These are phyloP conservation scores for Apiospora pterosperma DNA, from an alignment of 2,329 filamentous ascomycete species.

Conservation along the genomic window DNA sequence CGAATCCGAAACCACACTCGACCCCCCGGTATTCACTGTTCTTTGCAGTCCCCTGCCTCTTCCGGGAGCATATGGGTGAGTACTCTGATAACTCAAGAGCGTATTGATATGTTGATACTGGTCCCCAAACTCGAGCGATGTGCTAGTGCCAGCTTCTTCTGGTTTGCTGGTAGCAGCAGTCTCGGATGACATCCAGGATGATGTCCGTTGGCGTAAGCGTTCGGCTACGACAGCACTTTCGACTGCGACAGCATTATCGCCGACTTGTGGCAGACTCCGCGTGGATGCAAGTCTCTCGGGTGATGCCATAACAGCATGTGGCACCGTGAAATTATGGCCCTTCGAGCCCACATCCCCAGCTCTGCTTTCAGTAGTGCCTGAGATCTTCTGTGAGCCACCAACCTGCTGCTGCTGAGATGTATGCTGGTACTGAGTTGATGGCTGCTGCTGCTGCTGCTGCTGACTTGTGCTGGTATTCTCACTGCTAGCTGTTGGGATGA, in stretches of 20 bases:
- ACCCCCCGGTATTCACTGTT: not conserved
- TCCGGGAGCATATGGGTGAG: not conserved
- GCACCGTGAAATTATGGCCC: no score
- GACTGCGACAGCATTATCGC: not conserved
- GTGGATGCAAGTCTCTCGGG: no score
- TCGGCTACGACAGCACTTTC: not conserved
- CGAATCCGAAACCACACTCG: not conserved
- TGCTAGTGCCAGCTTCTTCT: not conserved
- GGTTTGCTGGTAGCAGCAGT: not conserved
- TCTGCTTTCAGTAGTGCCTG: no score
- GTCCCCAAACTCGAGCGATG: not conserved
- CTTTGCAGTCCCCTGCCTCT: not conserved
- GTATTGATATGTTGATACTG: not conserved
- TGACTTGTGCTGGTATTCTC: no score
- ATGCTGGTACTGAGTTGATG: not conserved
- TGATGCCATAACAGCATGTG: no score
- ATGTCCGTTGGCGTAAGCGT: not conserved
- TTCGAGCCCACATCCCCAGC: no score
- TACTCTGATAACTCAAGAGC: not conserved
- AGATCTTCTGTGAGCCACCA: no score
- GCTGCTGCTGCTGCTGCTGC: not conserved
- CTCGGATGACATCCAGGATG: no score
- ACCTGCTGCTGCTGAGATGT: not conserved
- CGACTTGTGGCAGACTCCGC: no score
- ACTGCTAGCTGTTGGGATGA: not conserved